Evolutionary conservation across 2,329 filamentous ascomycete genomes (phyloP), one percentile per base, ranked within the genome.

Genomic region (Diaporthe aspalathi): DNA sequence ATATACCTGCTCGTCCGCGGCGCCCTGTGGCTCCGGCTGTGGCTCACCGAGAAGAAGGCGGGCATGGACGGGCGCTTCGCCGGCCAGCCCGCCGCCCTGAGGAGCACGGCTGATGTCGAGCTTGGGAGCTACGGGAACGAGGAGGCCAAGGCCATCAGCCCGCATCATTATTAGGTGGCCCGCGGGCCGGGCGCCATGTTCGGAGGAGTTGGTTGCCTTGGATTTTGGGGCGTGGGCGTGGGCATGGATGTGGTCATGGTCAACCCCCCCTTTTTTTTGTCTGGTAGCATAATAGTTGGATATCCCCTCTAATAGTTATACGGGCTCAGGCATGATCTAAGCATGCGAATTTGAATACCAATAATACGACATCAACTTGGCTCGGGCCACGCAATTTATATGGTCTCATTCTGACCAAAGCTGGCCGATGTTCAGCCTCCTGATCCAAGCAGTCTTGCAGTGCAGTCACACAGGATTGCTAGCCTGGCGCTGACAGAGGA

Each of bases 1-100:
- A 80, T 90, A 47, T 92, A 90, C 75, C 77, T 81, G 35, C 52
- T 90, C 22, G 85, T 85, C 16, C 86, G 84, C 83, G 80, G 79
- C 1, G 43, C 88, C 17, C 83, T 91, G 24, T 84, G 83, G 83
- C 65, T 87, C 72, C 82, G 90, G 24, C 77, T 81, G 54, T 86
- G 84, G 80, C 62, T 87, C 24, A 86, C 85, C 1, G 86, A 88
- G 81, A 80, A 73, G 11, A 85, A 83, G 79, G 74, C 85, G 66
- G 79, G 81, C 65, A 81, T 79, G 81, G 77, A 79, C 7, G 85
- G 84, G 71, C 85, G 83, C 79, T 82, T 84, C 74, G 81, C 79
- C 1, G 63, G 73, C 20, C 54, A 70, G 54, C 76, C 78, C 29
- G 24, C 45, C 2, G 43, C 27, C 43, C 77, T 73, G 27, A 53